phyloP scores from a whole-genome alignment of 2,329 filamentous ascomycete species.

The Talaromyces piceae region DNA sequence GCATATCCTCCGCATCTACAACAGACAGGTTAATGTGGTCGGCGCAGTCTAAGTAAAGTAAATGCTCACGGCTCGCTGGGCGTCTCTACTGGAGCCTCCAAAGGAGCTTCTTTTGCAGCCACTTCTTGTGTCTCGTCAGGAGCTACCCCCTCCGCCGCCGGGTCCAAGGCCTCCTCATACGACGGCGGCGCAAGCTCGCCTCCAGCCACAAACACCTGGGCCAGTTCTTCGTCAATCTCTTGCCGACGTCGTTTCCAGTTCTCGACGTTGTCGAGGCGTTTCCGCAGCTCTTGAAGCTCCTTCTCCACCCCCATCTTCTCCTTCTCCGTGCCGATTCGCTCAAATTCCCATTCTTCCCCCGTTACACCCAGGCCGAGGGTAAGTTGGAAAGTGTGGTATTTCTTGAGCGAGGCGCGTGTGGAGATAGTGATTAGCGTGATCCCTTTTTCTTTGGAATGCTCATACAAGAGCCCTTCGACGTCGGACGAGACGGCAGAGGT shows the following conservation, averaged over 20 bases:
- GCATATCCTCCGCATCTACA: background rate
- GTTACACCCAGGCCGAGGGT: slow-evolving; percentile 72
- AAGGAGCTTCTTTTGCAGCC: background rate
- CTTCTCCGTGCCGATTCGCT: slow-evolving; percentile 84
- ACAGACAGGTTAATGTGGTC: too few relatives aligned
- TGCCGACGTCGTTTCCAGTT: slow-evolving; percentile 70
- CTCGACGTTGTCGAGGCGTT: slow-evolving; percentile 72
- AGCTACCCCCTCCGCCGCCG: too few relatives aligned
- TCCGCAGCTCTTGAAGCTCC: slow-evolving; percentile 76
- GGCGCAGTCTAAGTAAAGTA: background rate
- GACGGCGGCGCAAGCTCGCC: slow-evolving; percentile 32
- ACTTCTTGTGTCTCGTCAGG: background rate
- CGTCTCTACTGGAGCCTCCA: background rate
- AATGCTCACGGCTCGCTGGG: slow-evolving; percentile 1
- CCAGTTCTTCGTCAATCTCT: slow-evolving; percentile 78
- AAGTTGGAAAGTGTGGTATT: slow-evolving; percentile 90
- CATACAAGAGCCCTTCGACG: slow-evolving; percentile 88
- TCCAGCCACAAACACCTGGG: slow-evolving; percentile 51
- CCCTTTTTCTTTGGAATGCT: slow-evolving; percentile 83
- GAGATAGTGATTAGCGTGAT: slow-evolving; percentile 96
- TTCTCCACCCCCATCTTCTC: slow-evolving; percentile 92
- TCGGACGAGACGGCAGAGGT: slow-evolving; percentile 91
- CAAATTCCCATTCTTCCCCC: slow-evolving; percentile 85
- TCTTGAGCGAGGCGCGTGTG: slow-evolving; percentile 86
- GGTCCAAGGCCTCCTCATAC: slow-evolving; percentile 16